Conservation (phyloP, 306 rosid genomes). For the Carpinus viminea region DNA sequence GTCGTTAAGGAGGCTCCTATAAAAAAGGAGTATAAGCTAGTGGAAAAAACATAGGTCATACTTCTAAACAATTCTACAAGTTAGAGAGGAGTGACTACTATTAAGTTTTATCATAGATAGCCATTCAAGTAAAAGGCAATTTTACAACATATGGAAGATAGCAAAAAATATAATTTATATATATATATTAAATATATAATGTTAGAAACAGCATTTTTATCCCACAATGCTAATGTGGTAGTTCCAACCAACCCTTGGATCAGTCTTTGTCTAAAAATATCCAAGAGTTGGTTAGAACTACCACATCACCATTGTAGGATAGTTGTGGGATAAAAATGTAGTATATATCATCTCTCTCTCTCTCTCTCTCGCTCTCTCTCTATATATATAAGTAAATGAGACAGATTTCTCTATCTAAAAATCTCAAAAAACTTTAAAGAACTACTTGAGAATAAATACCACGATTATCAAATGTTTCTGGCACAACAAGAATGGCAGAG, state of each 20-base stretch:
- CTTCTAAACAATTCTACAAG: background rate
- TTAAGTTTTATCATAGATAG: background rate
- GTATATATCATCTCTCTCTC: too few relatives aligned
- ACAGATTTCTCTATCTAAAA: background rate
- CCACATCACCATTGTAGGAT: too few relatives aligned
- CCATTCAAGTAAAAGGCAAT: background rate
- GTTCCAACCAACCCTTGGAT: too few relatives aligned
- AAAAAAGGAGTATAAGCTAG: background rate
- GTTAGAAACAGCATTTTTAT: too few relatives aligned
- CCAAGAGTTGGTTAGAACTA: too few relatives aligned
- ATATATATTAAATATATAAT: too few relatives aligned
- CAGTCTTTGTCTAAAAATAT: too few relatives aligned
- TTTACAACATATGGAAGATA: background rate
- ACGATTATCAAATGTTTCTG: slow-evolving; percentile 89
- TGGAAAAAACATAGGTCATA: background rate
- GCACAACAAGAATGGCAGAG: slow-evolving; percentile 79
- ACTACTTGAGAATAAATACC: slow-evolving; percentile 47
- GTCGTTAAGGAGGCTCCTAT: background rate
- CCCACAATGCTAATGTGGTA: too few relatives aligned
- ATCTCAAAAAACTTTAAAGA: background rate
- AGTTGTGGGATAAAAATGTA: too few relatives aligned
- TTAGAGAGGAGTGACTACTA: background rate
- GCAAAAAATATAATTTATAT: background rate
- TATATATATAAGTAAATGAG: too few relatives aligned
- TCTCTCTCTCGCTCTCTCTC: too few relatives aligned